These are phyloP conservation scores for Soucietia sequanensis DNA, from an alignment of 805 yeast genomes.

Conservation along the genomic window DNA sequence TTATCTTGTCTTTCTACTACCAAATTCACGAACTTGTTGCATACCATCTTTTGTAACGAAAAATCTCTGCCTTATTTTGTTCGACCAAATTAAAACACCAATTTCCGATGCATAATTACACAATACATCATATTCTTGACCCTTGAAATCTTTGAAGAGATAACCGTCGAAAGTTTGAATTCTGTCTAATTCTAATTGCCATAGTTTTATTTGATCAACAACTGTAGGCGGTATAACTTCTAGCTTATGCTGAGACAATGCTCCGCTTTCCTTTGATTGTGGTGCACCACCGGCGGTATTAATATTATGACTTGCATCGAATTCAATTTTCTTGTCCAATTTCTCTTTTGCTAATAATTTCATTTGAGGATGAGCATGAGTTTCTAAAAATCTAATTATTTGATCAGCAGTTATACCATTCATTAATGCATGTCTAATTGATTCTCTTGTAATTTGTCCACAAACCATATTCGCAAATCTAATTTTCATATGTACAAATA, in stretches of 20 bases:
- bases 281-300: conserved; percentile 45
- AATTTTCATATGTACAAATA: conserved; percentile 82
- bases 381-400: conserved; percentile 80
- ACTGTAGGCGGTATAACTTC: conserved; percentile 90
- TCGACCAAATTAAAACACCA: conserved; percentile 90
- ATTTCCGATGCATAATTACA: conserved; percentile 82
- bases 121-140: conserved; percentile 70
- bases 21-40: conserved; percentile 86
- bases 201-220: conserved; percentile 90
- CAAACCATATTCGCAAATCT: conserved; percentile 90
- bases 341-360: conserved; percentile 67
- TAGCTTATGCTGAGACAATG: conserved; percentile 46
- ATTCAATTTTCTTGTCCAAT: conserved; percentile 64
- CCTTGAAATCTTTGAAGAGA: conserved; percentile 80
- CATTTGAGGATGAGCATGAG: conserved; percentile 96
- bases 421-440: conserved; percentile 75
- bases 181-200: conserved; percentile 96
- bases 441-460: conserved; percentile 90
- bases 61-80: conserved; percentile 63
- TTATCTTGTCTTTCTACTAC: conserved; percentile 51
- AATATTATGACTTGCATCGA: conserved; percentile 50
- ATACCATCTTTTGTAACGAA: conserved; percentile 89
- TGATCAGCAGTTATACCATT: conserved; percentile 96
- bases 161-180: conserved; percentile 85
- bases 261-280: conserved; percentile 24